A percentile compares a stretch with the other conserved stretches of the same genome.
phyloP scores from a whole-genome alignment of 257 asterid genomes.

The Cruciata laevipes region DNA sequence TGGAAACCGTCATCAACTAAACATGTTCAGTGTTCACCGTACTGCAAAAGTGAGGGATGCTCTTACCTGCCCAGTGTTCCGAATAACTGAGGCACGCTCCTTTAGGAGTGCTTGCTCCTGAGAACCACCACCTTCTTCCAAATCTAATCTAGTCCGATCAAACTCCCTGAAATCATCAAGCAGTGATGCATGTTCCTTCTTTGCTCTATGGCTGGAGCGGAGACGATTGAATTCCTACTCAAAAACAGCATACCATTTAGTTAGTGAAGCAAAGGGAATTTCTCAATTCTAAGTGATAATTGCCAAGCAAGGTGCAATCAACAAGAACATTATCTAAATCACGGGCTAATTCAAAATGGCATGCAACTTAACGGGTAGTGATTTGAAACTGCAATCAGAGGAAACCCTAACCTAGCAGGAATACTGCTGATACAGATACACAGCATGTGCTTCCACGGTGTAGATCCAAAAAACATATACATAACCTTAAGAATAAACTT shows the following conservation, averaged over 20 bases:
- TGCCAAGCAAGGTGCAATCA: neutral
- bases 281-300: neutral
- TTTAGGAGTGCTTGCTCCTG: constrained; percentile 74
- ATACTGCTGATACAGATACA: neutral
- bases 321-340: neutral
- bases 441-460: neutral
- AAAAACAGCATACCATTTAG: constrained; percentile 12
- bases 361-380: neutral
- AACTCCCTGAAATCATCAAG: constrained; percentile 98
- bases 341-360: neutral
- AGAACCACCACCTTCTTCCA: constrained; percentile 88
- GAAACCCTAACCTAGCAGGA: neutral
- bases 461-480: neutral
- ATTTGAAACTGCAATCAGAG: neutral
- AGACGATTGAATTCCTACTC: constrained; percentile 79
- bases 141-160: constrained; percentile 83
- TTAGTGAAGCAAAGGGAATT: neutral
- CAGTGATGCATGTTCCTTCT: constrained; percentile 91
- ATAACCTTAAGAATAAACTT: neutral
- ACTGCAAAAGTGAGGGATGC: neutral
- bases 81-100: constrained; percentile 75
- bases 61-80: constrained; percentile 80
- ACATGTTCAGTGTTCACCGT: neutral
- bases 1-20: neutral
- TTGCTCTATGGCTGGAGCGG: constrained; percentile 82